These are phyloP conservation scores for Lyophyllum semitale DNA, from an alignment of 768 basidiomycete genomes.

Conservation along the genomic window DNA sequence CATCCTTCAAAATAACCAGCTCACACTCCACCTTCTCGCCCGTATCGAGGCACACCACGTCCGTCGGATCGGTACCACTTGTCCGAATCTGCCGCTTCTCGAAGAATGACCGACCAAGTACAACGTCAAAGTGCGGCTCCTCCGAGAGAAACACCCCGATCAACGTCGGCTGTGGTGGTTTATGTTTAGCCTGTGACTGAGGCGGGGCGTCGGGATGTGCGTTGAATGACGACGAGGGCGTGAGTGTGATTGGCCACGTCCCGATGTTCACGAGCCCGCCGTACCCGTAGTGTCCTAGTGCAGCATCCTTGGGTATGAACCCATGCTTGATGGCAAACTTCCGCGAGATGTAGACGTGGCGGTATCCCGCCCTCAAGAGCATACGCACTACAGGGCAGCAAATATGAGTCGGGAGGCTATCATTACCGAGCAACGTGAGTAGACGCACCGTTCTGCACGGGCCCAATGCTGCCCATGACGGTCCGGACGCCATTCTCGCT, in stretches of 20 bases:
- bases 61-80: constrained; percentile 82
- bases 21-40: constrained; percentile 93
- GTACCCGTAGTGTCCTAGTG: constrained; percentile 93
- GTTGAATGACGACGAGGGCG: constrained; percentile 40
- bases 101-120: constrained; percentile 85
- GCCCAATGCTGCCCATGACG: constrained; percentile 87
- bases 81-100: constrained; percentile 82
- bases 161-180: constrained; percentile 39
- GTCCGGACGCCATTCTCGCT: constrained; percentile 92
- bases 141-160: constrained; percentile 86
- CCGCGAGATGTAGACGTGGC: constrained; percentile 94
- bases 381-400: constrained; percentile 66
- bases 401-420: neutral
- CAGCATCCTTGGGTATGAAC: constrained; percentile 85
- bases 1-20: constrained; percentile 89
- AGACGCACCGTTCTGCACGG: constrained; percentile 77
- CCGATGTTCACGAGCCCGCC: constrained; percentile 86
- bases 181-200: constrained; percentile 17
- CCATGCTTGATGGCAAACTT: constrained; percentile 87
- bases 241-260: constrained; percentile 80
- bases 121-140: constrained; percentile 94
- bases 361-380: constrained; percentile 89
- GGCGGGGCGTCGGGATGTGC: constrained; percentile 27
- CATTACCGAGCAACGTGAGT: constrained; percentile 2
- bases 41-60: constrained; percentile 89